Conservation (phyloP, 805 yeast genomes). For the Priceomyces fermenticarens region DNA sequence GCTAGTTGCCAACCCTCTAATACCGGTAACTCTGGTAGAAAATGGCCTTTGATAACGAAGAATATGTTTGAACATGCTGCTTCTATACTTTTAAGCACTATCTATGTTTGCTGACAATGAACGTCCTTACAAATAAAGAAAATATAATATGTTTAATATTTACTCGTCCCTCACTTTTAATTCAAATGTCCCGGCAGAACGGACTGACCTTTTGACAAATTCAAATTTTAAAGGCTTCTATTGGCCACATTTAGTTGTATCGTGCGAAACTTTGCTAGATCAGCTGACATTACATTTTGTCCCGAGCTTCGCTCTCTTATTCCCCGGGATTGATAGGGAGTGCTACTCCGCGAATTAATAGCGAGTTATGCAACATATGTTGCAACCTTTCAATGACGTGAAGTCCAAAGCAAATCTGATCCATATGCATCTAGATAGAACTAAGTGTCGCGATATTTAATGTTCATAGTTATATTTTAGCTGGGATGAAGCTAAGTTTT, state of each 20-base stretch:
- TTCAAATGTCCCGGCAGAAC: constrained; percentile 4
- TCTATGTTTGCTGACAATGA: too few species aligned
- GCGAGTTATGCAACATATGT: neutral
- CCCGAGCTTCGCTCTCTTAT: too few species aligned
- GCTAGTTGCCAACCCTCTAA: constrained; percentile 47
- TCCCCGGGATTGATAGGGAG: neutral
- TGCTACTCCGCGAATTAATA: neutral
- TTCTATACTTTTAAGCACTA: neutral
- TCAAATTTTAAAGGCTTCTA: constrained; percentile 4
- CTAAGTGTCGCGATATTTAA: neutral
- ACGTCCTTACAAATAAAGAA: neutral
- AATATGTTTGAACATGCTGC: constrained; percentile 17
- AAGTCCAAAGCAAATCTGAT: neutral
- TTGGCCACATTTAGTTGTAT: constrained; percentile 1
- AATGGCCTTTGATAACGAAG: constrained; percentile 13
- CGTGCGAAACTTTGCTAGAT: too few species aligned
- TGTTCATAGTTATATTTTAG: neutral
- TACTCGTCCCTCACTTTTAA: neutral
- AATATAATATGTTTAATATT: constrained; percentile 1
- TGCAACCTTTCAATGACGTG: neutral
- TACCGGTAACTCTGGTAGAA: constrained; percentile 4
- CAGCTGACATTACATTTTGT: too few species aligned
- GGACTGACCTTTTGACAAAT: constrained; percentile 7
- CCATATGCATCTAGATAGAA: neutral
- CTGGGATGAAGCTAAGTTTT: neutral